Evolutionary conservation across 306 rosid genomes (phyloP), one percentile per base, ranked within the genome.

Genomic region (Dalbergia oliveri): DNA sequence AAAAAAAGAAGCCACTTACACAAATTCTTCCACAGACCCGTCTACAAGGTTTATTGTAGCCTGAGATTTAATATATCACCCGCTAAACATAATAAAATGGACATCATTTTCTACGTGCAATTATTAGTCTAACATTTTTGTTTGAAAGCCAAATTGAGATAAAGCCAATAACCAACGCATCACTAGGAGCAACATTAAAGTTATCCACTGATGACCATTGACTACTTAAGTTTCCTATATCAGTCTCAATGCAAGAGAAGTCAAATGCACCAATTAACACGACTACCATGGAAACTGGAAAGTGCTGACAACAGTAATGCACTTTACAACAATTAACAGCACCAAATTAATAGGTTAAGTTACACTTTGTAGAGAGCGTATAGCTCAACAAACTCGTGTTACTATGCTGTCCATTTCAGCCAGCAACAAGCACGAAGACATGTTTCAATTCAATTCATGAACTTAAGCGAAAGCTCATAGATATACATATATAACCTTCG

Each of bases 91-190:
- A 73, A 43, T 9, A 59, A 59, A 58, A 21, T 35, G 9, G 57
- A n/a, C 7, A 58, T 56, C 7, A 58, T 56, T 58, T 73, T 3
- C 56, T 6, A 6, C 18, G 13, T 37, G 41, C 65, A 11, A 5
- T 54, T 18, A 39, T 37, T 11, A 37, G 41, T 37, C 16, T 3
- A 13, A 44, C 64, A 26, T 31, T 44, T 70, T 71, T 70, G 72
- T 79, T 65, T 35, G 44, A 5, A 21, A 71, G 54, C 78, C 21
- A 71, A 79, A 13, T 21, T 49, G 19, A 63, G 72, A 37, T 37
- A 37, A 37, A 37, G 41, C 41, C 41, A 37, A n/a, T n/a, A n/a
- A 31, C 54, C 34, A 18, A 33, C 10, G 9, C 62, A 56, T 18
- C 62, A 8, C 31, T 56, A 3, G 11, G 33, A 56, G 35, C 37